Conservation (phyloP, 2,329 filamentous ascomycete genomes). For the Fusarium protoensiforme region DNA sequence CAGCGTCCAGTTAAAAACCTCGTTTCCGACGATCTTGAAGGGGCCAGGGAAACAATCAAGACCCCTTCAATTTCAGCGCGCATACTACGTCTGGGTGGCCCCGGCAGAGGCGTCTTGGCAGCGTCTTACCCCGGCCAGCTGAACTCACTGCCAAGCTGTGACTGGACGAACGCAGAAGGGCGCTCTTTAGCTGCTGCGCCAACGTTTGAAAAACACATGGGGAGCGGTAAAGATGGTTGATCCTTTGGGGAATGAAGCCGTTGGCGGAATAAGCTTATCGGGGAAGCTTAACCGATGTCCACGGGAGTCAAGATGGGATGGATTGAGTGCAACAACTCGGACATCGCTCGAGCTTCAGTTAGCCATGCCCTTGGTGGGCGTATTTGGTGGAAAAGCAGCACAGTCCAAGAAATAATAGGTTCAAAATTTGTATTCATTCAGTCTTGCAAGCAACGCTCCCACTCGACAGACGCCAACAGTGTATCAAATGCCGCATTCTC, state of each 20-base stretch:
- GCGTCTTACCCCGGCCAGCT: conserved; percentile 20
- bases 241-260: background rate
- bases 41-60: background rate
- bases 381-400: background rate
- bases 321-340: background rate
- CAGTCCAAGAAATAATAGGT: background rate
- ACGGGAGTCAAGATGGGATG: background rate
- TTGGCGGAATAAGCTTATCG: conserved; percentile 14
- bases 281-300: conserved; percentile 16
- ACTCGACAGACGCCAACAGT: background rate
- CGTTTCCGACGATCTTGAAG: background rate
- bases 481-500: background rate
- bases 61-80: conserved; percentile 1
- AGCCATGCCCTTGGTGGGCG: background rate
- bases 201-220: conserved; percentile 1
- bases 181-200: conserved; percentile 24
- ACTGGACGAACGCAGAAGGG: conserved; percentile 3
- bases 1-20: background rate
- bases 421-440: background rate
- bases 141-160: conserved; percentile 16
- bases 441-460: background rate
- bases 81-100: background rate
- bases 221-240: background rate
- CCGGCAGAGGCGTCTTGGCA: background rate
- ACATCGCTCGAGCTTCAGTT: background rate